Evolutionary conservation across 192 early-diverging fungal species (phyloP), one percentile per base, ranked within the genome.

Genomic region (Linnemannia hyalina): DNA sequence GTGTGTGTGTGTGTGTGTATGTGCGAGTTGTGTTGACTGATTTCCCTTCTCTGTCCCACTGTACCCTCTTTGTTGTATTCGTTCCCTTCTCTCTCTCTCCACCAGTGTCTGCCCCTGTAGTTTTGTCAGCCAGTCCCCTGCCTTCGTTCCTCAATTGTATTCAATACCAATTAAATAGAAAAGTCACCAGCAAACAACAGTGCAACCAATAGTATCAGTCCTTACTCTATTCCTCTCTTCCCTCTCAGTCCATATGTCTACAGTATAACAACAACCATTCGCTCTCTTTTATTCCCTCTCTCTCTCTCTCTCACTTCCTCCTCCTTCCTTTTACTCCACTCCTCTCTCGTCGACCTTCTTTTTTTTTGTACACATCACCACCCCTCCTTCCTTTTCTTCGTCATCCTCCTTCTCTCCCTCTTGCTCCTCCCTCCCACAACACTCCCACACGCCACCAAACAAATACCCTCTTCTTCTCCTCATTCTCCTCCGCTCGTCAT

Each of bases 351-450:
- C 36, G 38, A 22, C 69, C 16, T 42, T 42, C 29, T 74, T 42
- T 22, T 16, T 73, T 13, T 44, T 60, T 8, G 11, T 69, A 42
- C 18, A 54, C 40, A 36, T 76, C 52, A 9, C 47, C 70, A 36
- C 44, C 55, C 41, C 4, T 55, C 52, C 80, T 49, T 22, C 74
- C 54, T 55, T 75, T 13, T 52, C 57, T 38, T 54, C 40, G 29
- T 73, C 47, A 10, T 52, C 55, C 63, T 70, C 36, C 52, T 63
- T 75, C 52, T 74, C 54, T 8, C 74, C 80, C 20, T 47, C 44
- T 68, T 22, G 40, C 35, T 70, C 68, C 55, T 32, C 29, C 78
- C 13, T 13, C 38, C 38, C 54, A 70, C 77, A 38, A 55, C 73
- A n/a, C 38, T 22, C 49, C 0, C 16, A 52, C 60, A 65, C 60